Conservation (phyloP, 139 green algal species). For the Limnomonas spitsbergensis region DNA sequence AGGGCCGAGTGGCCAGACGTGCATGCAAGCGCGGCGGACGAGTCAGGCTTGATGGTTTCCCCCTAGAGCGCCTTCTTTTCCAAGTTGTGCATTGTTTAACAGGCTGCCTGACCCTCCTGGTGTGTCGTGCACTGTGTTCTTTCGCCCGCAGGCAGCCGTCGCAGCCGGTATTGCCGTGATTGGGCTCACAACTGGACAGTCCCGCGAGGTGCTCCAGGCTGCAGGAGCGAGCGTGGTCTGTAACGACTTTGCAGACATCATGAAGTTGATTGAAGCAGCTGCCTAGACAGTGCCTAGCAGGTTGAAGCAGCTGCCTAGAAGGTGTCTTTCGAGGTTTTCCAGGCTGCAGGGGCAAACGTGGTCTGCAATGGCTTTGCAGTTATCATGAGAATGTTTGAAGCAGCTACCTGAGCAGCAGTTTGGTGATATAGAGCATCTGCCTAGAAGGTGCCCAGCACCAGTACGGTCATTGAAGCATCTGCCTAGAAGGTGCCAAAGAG, state of each 20-base stretch:
- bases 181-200: slow-evolving; percentile 61
- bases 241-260: slow-evolving; percentile 1
- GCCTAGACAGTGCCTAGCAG: too few relatives aligned
- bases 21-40: background rate
- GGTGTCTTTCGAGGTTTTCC: slow-evolving; percentile 34
- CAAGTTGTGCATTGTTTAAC: background rate
- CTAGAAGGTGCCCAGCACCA: too few relatives aligned
- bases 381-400: background rate
- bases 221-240: slow-evolving; percentile 36
- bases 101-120: background rate
- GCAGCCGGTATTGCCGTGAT: slow-evolving; percentile 54
- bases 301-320: too few relatives aligned
- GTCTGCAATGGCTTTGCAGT: slow-evolving; percentile 6
- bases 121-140: background rate
- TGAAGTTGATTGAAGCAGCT: slow-evolving; percentile 8
- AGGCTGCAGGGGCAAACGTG: slow-evolving; percentile 34
- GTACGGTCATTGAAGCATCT: too few relatives aligned
- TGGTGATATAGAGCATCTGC: too few relatives aligned
- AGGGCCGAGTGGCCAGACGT: too few relatives aligned
- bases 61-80: background rate
- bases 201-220: slow-evolving; percentile 31
- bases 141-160: slow-evolving; percentile 48
- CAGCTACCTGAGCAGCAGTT: background rate
- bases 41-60: background rate
- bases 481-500: too few relatives aligned